A percentile compares a stretch with the other conserved stretches of the same genome.
phyloP scores from a whole-genome alignment of 768 basidiomycete species.

The Psilocybe azurescens region DNA sequence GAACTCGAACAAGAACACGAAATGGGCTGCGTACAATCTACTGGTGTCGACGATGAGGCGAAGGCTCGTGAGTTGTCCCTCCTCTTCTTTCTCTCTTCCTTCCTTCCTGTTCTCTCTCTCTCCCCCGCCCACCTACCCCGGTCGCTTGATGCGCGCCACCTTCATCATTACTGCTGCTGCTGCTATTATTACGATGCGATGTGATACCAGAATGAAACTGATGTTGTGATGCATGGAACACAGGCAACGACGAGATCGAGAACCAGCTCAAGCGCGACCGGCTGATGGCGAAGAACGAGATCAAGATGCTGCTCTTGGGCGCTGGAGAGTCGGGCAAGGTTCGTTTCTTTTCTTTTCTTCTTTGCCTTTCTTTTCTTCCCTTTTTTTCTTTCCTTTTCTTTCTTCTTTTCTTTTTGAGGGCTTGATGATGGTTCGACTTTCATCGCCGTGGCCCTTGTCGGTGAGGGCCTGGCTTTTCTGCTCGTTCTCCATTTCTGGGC shows the following conservation, averaged over 20 bases:
- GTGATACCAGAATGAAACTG: too few species aligned
- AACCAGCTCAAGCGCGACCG: slow-evolving; percentile 88
- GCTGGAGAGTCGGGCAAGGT: slow-evolving; percentile 98
- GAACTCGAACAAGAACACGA: too few species aligned
- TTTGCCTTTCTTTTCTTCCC: too few species aligned
- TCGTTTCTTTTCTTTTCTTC: slow-evolving; percentile 22
- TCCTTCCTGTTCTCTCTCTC: neutral
- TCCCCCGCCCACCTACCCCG: neutral
- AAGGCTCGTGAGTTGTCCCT: slow-evolving; percentile 66
- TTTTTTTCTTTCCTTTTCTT: too few species aligned
- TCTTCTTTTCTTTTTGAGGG: too few species aligned
- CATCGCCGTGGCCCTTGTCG: too few species aligned
- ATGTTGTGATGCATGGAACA: too few species aligned
- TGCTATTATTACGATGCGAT: too few species aligned
- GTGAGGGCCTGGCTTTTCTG: too few species aligned
- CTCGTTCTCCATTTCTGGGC: too few species aligned
- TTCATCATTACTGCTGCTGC: too few species aligned
- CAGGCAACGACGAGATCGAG: slow-evolving; percentile 94
- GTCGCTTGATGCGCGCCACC: neutral
- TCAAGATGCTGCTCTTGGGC: slow-evolving; percentile 95
- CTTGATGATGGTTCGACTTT: too few species aligned
- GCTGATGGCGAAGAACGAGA: slow-evolving; percentile 90
- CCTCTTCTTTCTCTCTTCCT: neutral
- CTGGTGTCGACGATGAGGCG: slow-evolving; percentile 77
- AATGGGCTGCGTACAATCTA: slow-evolving; percentile 81